These are phyloP conservation scores for Neoascochyta sp. DNA, from an alignment of 2,329 filamentous ascomycete species.

Conservation along the genomic window DNA sequence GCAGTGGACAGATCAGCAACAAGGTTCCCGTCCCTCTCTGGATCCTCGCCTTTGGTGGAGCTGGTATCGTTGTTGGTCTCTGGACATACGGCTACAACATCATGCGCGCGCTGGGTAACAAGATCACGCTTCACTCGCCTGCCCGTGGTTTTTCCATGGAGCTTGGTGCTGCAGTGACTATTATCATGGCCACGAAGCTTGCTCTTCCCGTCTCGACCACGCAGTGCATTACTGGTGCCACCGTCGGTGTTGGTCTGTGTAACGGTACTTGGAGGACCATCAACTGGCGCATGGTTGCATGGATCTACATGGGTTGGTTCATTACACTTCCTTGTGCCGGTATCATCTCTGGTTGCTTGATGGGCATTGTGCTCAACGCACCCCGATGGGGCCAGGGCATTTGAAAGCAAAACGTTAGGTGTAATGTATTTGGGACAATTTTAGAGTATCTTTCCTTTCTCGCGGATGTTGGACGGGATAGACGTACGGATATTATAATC, in stretches of 20 bases:
- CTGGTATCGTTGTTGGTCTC: slow-evolving; percentile 54
- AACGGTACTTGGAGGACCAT: slow-evolving; percentile 39
- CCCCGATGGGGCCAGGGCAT: slow-evolving; percentile 40
- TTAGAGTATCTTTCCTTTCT: too few relatives aligned
- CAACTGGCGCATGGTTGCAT: slow-evolving; percentile 43
- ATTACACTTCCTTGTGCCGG: slow-evolving; percentile 45
- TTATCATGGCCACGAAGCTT: slow-evolving; percentile 61
- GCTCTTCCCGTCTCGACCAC: slow-evolving; percentile 55
- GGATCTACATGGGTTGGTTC: slow-evolving; percentile 46
- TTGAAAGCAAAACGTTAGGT: too few relatives aligned
- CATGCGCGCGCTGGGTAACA: slow-evolving; percentile 61
- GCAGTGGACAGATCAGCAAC: slow-evolving; percentile 31
- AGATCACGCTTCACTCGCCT: slow-evolving; percentile 60
- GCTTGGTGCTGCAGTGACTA: slow-evolving; percentile 53
- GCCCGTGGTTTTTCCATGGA: slow-evolving; percentile 49
- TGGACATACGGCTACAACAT: slow-evolving; percentile 64
- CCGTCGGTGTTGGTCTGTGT: slow-evolving; percentile 32
- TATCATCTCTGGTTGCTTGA: slow-evolving; percentile 55
- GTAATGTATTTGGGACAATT: too few relatives aligned
- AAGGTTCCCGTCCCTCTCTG: slow-evolving; percentile 57
- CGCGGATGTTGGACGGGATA: too few relatives aligned
- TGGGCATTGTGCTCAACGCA: slow-evolving; percentile 61
- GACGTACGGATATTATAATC: too few relatives aligned
- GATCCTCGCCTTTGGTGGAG: slow-evolving; percentile 53
- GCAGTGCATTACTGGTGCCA: slow-evolving; percentile 49